Conservation (phyloP, 306 rosid genomes). For the Spatholobus suberectus region DNA sequence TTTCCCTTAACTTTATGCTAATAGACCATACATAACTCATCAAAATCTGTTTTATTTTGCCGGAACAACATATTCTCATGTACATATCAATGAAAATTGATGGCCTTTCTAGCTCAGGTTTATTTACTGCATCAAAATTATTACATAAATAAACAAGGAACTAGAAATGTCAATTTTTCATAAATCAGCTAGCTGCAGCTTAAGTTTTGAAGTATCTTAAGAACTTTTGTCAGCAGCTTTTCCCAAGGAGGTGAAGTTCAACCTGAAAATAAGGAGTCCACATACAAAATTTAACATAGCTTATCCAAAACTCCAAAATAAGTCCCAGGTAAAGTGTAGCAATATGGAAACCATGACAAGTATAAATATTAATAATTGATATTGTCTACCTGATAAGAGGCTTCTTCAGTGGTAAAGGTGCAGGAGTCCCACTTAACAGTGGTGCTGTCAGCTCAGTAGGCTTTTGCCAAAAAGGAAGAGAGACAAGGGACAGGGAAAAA, state of each 20-base stretch:
- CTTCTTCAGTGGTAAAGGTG: conserved; percentile 60
- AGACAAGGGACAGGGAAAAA: not conserved
- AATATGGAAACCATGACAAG: conserved; percentile 26
- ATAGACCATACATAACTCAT: not conserved
- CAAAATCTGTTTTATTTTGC: conserved; percentile 18
- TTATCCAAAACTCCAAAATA: not conserved
- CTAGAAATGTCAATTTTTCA: conserved; percentile 34
- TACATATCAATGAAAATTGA: conserved; percentile 26
- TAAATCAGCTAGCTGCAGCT: conserved; percentile 29
- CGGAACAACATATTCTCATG: conserved; percentile 35
- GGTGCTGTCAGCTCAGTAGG: conserved; percentile 78
- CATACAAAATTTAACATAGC: conserved; percentile 22
- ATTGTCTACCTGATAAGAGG: conserved; percentile 75
- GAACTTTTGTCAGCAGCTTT: conserved; percentile 74
- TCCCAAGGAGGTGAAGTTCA: conserved; percentile 82
- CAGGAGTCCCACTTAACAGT: conserved; percentile 49
- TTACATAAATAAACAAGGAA: conserved; percentile 38
- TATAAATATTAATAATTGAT: not conserved
- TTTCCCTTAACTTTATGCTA: not conserved
- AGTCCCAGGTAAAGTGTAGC: not conserved
- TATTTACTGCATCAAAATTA: conserved; percentile 34
- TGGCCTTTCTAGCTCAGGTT: conserved; percentile 41
- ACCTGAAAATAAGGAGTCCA: conserved; percentile 57
- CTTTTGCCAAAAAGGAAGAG: conserved; percentile 42
- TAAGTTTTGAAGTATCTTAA: conserved; percentile 33